phyloP scores from a whole-genome alignment of 2,329 filamentous ascomycete species.

The Epicoccum sorghinum region DNA sequence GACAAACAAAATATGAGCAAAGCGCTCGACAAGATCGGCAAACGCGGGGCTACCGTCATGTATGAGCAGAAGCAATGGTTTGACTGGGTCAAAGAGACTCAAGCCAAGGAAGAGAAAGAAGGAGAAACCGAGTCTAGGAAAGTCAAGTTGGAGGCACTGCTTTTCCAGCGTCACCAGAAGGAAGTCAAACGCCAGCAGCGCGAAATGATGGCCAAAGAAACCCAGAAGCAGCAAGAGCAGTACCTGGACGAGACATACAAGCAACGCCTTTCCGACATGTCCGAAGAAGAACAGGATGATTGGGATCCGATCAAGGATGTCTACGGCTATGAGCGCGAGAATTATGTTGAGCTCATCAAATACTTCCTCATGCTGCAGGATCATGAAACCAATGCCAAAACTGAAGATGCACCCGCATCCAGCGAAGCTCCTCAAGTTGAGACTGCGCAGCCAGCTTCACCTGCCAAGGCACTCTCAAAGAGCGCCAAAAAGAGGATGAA shows the following conservation, averaged over 20 bases:
- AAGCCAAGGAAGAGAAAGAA: conserved; percentile 53
- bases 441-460: conserved; percentile 1
- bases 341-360: conserved; percentile 54
- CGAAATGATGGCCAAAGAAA: conserved; percentile 50
- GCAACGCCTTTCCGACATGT: conserved; percentile 49
- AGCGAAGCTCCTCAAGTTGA: background rate
- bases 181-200: conserved; percentile 51
- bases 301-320: conserved; percentile 60
- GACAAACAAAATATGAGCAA: conserved; percentile 47
- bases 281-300: conserved; percentile 44
- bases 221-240: conserved; percentile 51
- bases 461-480: conserved; percentile 28
- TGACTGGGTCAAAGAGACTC: conserved; percentile 54
- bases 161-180: conserved; percentile 57
- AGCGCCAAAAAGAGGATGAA: conserved; percentile 45
- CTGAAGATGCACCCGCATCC: conserved; percentile 2
- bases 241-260: conserved; percentile 53
- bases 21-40: conserved; percentile 53
- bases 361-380: conserved; percentile 54
- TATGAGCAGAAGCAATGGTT: conserved; percentile 58
- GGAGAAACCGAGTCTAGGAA: conserved; percentile 58
- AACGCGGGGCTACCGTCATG: conserved; percentile 51
- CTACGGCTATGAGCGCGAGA: conserved; percentile 52
- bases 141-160: conserved; percentile 55
- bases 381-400: conserved; percentile 2